Conservation (phyloP, 108 stramenopile species). For the Skeletonema tropicum region DNA sequence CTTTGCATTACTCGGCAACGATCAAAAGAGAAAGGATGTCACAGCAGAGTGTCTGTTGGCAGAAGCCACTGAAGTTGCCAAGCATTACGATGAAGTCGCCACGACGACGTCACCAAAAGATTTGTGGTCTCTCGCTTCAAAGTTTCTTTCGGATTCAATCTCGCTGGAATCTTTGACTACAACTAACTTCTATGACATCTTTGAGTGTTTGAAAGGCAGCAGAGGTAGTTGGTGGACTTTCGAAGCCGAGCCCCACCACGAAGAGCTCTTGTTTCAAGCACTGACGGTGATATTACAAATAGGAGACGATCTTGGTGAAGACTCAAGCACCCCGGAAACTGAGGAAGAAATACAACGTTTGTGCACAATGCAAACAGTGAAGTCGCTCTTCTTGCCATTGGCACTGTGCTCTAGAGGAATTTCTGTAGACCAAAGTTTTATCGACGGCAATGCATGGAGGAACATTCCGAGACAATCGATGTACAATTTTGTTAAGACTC, state of each 20-base stretch:
- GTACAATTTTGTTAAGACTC: conserved; percentile 24
- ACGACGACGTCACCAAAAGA: conserved; percentile 13
- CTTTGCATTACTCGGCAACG: conserved; percentile 10
- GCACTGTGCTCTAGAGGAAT: not conserved
- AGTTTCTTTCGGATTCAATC: conserved; percentile 23
- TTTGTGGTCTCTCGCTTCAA: conserved; percentile 44
- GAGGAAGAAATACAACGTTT: conserved; percentile 27
- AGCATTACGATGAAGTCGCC: not conserved
- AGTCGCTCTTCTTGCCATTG: conserved; percentile 17
- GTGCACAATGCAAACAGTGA: conserved; percentile 23
- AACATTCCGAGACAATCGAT: conserved; percentile 6
- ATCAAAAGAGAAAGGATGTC: conserved; percentile 47
- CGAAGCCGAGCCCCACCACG: conserved; percentile 1
- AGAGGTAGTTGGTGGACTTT: conserved; percentile 8
- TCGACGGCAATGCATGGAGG: conserved; percentile 8
- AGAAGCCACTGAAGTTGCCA: conserved; percentile 47
- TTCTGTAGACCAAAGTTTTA: conserved; percentile 9
- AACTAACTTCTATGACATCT: conserved; percentile 5
- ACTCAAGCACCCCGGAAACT: conserved; percentile 4
- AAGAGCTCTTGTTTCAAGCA: conserved; percentile 2
- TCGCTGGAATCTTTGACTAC: conserved; percentile 19
- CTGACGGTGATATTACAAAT: conserved; percentile 2
- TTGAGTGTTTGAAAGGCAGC: conserved; percentile 10
- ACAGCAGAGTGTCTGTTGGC: conserved; percentile 71
- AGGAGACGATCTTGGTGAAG: conserved; percentile 1